phyloP scores from a whole-genome alignment of 2,329 filamentous ascomycete genomes.

The Epichloe gansuensis region DNA sequence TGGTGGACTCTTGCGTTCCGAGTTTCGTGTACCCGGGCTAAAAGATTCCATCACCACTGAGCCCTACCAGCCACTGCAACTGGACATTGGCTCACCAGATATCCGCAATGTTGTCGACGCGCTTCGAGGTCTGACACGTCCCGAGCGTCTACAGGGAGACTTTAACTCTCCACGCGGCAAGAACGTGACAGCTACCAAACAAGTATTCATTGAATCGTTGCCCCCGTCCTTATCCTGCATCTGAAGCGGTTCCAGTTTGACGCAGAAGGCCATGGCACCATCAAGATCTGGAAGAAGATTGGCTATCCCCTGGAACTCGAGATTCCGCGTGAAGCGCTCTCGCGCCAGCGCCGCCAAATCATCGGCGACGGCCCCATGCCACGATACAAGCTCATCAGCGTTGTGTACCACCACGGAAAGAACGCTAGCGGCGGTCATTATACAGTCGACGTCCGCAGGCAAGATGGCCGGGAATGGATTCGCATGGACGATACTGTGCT shows the following conservation, averaged over 20 bases:
- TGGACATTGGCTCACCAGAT: constrained; percentile 82
- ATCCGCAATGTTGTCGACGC: constrained; percentile 89
- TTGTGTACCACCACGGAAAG: constrained; percentile 96
- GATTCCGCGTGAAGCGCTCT: constrained; percentile 81
- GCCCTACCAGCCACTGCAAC: constrained; percentile 85
- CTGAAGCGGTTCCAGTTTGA: constrained; percentile 97
- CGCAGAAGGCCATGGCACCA: constrained; percentile 62
- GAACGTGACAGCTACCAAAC: constrained; percentile 73
- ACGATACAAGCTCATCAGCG: constrained; percentile 74
- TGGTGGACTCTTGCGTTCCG: constrained; percentile 79
- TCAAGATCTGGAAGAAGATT: constrained; percentile 98
- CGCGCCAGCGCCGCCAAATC: constrained; percentile 55
- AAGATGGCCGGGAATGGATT: constrained; percentile 93
- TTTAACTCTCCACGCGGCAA: constrained; percentile 70
- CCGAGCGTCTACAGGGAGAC: constrained; percentile 75
- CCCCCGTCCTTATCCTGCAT: constrained; percentile 86
- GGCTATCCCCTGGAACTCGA: constrained; percentile 92
- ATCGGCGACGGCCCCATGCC: constrained; percentile 57
- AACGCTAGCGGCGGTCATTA: constrained; percentile 95
- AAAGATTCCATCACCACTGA: constrained; percentile 88
- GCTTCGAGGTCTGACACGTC: constrained; percentile 68
- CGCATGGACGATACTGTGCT: constrained; percentile 90
- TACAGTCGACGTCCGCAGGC: constrained; percentile 89
- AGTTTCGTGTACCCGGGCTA: constrained; percentile 72
- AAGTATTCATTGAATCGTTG: constrained; percentile 84